A percentile compares a stretch with the other conserved stretches of the same genome.
phyloP scores from a whole-genome alignment of 192 early-diverging fungal genomes.

The Backusella tuberculispora region DNA sequence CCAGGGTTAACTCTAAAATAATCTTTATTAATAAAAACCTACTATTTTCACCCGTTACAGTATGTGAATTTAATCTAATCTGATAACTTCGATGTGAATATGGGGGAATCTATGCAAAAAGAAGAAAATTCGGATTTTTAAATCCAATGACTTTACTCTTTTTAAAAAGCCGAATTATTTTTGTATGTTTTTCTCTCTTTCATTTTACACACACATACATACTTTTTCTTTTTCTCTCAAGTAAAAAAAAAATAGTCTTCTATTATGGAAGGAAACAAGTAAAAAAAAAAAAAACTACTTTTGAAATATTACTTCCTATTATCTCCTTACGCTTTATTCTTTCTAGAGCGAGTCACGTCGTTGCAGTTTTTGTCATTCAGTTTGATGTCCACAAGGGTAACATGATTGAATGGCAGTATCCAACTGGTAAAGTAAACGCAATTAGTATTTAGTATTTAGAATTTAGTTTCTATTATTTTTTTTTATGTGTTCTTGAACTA shows the following conservation, averaged over 20 bases:
- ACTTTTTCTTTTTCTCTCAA: background rate
- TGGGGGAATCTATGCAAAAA: too few species aligned
- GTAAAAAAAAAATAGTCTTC: background rate
- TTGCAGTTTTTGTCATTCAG: slow-evolving; percentile 55
- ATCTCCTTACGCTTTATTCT: background rate
- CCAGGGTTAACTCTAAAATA: too few species aligned
- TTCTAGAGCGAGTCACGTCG: slow-evolving; percentile 31
- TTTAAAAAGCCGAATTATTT: slow-evolving; percentile 6
- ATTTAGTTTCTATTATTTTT: background rate
- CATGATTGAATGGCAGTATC: slow-evolving; percentile 57
- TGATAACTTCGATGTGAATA: too few species aligned
- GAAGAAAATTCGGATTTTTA: too few species aligned
- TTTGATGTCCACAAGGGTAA: slow-evolving; percentile 60
- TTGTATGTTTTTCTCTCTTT: background rate
- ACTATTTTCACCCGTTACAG: too few species aligned
- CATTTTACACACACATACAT: too few species aligned
- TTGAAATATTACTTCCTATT: background rate
- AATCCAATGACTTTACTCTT: background rate
- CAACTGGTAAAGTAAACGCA: slow-evolving; percentile 32
- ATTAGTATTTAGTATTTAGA: background rate
- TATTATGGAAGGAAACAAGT: slow-evolving; percentile 14
- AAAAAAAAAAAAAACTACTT: background rate
- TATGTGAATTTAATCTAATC: too few species aligned
- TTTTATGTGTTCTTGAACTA: background rate
- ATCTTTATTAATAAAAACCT: too few species aligned